These are phyloP conservation scores for Zalaria obscura DNA, from an alignment of 2,329 filamentous ascomycete species.

Conservation along the genomic window DNA sequence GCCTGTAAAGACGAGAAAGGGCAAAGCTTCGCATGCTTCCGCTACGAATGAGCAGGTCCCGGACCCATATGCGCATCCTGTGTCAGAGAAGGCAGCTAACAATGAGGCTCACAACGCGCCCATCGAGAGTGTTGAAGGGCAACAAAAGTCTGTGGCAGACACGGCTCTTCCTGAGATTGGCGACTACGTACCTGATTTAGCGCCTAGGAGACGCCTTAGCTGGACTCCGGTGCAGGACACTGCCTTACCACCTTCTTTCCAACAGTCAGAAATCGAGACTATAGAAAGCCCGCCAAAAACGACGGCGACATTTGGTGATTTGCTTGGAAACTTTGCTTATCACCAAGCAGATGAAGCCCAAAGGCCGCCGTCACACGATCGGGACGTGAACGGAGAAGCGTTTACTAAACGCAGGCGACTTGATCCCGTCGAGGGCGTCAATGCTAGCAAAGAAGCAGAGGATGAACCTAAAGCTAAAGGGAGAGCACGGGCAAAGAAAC, in stretches of 20 bases:
- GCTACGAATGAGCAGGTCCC: no score
- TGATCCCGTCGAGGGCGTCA: constrained; percentile 1
- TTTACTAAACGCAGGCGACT: constrained; percentile 3
- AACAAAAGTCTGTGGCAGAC: no score
- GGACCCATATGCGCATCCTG: no score
- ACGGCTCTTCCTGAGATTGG: no score
- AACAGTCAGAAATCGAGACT: background rate
- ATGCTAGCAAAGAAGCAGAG: background rate
- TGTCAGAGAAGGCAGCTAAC: no score
- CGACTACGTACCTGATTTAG: background rate
- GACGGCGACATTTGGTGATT: background rate
- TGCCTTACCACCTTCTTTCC: constrained; percentile 2
- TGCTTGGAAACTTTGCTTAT: constrained; percentile 4
- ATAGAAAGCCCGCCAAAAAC: background rate
- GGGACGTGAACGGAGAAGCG: background rate
- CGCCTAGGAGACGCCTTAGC: constrained; percentile 1
- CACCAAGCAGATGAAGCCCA: background rate
- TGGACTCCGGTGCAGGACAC: constrained; percentile 2
- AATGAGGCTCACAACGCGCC: no score
- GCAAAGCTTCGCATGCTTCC: no score
- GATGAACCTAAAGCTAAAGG: constrained; percentile 2
- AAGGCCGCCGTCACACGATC: background rate
- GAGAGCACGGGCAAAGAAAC: constrained; percentile 11
- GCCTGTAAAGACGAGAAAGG: no score
- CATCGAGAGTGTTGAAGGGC: no score